A percentile compares a stretch with the other conserved stretches of the same genome.
Evolutionary conservation across 768 basidiomycete species (phyloP).

Genomic region (Rhodotorula babjevae): DNA sequence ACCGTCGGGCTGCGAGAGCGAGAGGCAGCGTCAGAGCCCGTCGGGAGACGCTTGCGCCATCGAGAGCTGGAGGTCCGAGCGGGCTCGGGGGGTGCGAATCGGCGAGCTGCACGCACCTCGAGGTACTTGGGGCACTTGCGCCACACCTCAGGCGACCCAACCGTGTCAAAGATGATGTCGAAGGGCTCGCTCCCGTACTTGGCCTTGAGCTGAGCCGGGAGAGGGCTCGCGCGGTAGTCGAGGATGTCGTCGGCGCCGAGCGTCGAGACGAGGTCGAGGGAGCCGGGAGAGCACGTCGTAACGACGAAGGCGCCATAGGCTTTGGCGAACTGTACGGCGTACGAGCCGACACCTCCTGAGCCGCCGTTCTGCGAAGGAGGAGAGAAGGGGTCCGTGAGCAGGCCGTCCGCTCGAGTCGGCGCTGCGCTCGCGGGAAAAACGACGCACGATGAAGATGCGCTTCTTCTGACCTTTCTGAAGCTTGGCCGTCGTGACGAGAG

Average conservation of each 20-base stretch:
- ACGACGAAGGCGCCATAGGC: constrained; percentile 30
- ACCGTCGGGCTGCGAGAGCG: constrained; percentile 37
- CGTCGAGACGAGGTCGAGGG: constrained; percentile 15
- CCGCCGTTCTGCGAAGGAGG: constrained; percentile 23
- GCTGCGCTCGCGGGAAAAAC: no score
- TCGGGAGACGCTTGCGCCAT: no score
- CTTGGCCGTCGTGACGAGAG: constrained; percentile 49
- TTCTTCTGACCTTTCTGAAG: constrained; percentile 5
- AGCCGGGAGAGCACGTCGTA: constrained; percentile 30
- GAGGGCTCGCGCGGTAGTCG: constrained; percentile 22
- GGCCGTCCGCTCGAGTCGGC: no score
- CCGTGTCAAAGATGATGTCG: constrained; percentile 59
- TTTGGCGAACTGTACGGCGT: constrained; percentile 23
- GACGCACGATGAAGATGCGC: constrained; percentile 28
- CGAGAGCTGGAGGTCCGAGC: no score
- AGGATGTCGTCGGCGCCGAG: constrained; percentile 16
- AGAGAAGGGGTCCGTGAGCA: neutral
- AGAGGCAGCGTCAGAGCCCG: no score
- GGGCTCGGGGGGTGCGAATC: no score
- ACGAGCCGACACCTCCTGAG: constrained; percentile 15
- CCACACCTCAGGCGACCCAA: constrained; percentile 49
- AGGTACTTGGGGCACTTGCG: constrained; percentile 51
- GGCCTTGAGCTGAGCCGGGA: constrained; percentile 7
- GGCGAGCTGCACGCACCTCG: neutral
- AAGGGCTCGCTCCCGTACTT: constrained; percentile 47